A percentile compares a stretch with the other conserved stretches of the same genome.
Evolutionary conservation across 2,329 filamentous ascomycete genomes (phyloP).

Genomic region (Sclerotinia nivalis): DNA sequence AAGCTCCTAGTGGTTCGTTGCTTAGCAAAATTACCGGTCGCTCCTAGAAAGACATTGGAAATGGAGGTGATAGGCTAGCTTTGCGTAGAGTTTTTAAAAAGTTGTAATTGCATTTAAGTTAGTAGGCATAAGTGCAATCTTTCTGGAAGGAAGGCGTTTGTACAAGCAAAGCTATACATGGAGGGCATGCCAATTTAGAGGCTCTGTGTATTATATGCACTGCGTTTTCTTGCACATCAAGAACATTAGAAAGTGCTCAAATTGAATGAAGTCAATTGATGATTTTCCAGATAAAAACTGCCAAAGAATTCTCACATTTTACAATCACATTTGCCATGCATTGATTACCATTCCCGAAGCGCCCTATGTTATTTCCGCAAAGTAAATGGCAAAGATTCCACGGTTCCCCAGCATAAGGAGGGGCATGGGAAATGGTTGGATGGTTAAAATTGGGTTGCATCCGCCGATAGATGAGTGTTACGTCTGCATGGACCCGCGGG

Average conservation of each 20-base stretch:
- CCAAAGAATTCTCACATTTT: background rate
- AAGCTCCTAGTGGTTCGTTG: constrained; percentile 35
- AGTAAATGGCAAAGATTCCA: constrained; percentile 5
- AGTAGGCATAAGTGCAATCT: constrained; percentile 32
- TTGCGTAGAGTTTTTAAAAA: constrained; percentile 39
- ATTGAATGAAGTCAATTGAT: constrained; percentile 10
- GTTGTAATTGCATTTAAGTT: constrained; percentile 32
- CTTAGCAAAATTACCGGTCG: constrained; percentile 42
- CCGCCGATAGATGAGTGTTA: constrained; percentile 24
- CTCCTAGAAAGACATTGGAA: constrained; percentile 24
- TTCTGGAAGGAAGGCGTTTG: constrained; percentile 33
- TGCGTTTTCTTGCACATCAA: constrained; percentile 30
- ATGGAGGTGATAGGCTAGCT: constrained; percentile 27
- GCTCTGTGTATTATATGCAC: constrained; percentile 37
- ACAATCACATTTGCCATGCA: constrained; percentile 12
- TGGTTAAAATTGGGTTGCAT: constrained; percentile 22
- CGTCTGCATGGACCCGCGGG: constrained; percentile 17
- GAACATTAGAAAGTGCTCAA: constrained; percentile 22
- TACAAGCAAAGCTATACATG: constrained; percentile 37
- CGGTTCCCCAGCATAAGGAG: constrained; percentile 1
- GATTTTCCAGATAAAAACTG: background rate
- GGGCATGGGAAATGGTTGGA: constrained; percentile 17
- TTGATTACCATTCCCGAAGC: background rate
- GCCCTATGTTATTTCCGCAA: background rate
- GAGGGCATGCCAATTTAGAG: constrained; percentile 33